phyloP scores from a whole-genome alignment of 352 stramenopile species.

The Globisporangium apiculatum region DNA sequence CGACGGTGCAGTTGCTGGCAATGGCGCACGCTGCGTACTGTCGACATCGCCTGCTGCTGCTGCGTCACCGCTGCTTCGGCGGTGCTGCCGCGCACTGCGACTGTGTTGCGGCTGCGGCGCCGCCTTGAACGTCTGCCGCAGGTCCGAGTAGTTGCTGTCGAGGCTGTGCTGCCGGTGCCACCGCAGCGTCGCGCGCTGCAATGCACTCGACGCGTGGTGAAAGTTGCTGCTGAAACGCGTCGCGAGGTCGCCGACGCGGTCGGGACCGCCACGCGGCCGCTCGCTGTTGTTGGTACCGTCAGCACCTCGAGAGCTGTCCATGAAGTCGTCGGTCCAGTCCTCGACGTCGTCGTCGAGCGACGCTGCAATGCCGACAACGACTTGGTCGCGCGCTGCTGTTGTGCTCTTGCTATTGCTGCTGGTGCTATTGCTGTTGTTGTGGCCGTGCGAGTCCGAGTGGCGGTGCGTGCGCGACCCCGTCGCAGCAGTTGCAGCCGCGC shows the following conservation, averaged over 20 bases:
- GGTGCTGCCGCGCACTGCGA: slow-evolving; percentile 11
- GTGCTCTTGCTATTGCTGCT: background rate
- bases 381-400: slow-evolving; percentile 19
- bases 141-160: slow-evolving; percentile 23
- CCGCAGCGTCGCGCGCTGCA: slow-evolving; percentile 14
- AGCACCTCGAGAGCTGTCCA: slow-evolving; percentile 11
- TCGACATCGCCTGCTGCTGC: background rate
- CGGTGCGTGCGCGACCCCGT: slow-evolving; percentile 7
- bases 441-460: slow-evolving; percentile 11
- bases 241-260: slow-evolving; percentile 4
- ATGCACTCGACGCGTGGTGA: slow-evolving; percentile 17
- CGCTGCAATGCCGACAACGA: slow-evolving; percentile 66
- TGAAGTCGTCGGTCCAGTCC: slow-evolving; percentile 70
- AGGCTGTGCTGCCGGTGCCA: slow-evolving; percentile 28
- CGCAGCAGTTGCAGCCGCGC: background rate
- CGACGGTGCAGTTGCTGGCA: too few species aligned
- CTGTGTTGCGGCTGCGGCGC: background rate
- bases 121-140: slow-evolving; percentile 14
- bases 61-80: slow-evolving; percentile 25
- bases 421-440: slow-evolving; percentile 5
- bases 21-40: too few species aligned
- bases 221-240: slow-evolving; percentile 19
- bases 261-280: slow-evolving; percentile 1
- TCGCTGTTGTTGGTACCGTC: slow-evolving; percentile 1
- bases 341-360: slow-evolving; percentile 63